These are phyloP conservation scores for Chalaropsis ovoidea DNA, from an alignment of 2,329 filamentous ascomycete species.

Conservation along the genomic window DNA sequence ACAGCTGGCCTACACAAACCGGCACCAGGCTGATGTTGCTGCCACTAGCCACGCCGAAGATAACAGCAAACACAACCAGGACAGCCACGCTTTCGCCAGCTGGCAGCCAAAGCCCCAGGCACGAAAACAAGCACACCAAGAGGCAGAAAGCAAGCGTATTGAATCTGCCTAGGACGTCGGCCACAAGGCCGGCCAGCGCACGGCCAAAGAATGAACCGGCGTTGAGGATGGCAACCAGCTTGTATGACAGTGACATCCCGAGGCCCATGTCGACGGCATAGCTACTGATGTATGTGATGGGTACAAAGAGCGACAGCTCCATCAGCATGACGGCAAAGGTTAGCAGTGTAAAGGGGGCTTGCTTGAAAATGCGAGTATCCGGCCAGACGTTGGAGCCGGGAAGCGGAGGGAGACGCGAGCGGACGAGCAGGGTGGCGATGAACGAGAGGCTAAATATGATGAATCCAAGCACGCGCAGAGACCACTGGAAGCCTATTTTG, in stretches of 20 bases:
- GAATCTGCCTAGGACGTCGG: slow-evolving; percentile 68
- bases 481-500: slow-evolving; percentile 42
- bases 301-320: slow-evolving; percentile 62
- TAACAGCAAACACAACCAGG: slow-evolving; percentile 55
- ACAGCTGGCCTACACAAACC: slow-evolving; percentile 72
- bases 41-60: slow-evolving; percentile 73
- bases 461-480: slow-evolving; percentile 41
- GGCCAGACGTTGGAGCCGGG: slow-evolving; percentile 40
- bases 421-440: slow-evolving; percentile 41
- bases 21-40: slow-evolving; percentile 68
- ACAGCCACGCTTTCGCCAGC: slow-evolving; percentile 44
- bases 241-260: slow-evolving; percentile 40
- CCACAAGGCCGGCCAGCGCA: slow-evolving; percentile 62
- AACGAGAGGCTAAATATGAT: slow-evolving; percentile 40
- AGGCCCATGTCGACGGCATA: slow-evolving; percentile 42
- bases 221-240: slow-evolving; percentile 72
- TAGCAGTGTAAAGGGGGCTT: slow-evolving; percentile 50
- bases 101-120: slow-evolving; percentile 63
- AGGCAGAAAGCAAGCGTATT: slow-evolving; percentile 67
- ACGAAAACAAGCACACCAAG: slow-evolving; percentile 41
- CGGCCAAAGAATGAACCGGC: slow-evolving; percentile 67
- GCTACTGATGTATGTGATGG: slow-evolving; percentile 64
- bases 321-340: slow-evolving; percentile 57
- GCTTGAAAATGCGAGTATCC: slow-evolving; percentile 51
- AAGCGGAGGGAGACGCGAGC: slow-evolving; percentile 46